phyloP scores from a whole-genome alignment of 495 filamentous ascomycete genomes.

The Hyaloscypha variabilis region DNA sequence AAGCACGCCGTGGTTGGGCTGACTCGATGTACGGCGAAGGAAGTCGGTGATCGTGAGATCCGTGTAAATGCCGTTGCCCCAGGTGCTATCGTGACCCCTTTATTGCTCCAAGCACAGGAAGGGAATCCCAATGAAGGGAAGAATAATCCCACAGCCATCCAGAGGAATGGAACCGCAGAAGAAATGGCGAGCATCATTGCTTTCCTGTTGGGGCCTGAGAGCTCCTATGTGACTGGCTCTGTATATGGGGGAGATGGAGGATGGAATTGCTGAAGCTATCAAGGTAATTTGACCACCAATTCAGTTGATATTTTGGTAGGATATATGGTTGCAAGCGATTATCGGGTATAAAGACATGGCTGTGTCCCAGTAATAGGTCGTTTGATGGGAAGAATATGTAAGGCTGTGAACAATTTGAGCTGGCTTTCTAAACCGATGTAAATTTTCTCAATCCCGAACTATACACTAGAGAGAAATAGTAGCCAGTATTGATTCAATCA shows the following conservation, averaged over 20 bases:
- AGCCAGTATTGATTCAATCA: no score
- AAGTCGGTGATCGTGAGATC: slow-evolving; percentile 53
- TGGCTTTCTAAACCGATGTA: no score
- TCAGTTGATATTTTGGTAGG: no score
- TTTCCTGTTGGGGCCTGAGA: slow-evolving; percentile 53
- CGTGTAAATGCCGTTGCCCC: slow-evolving; percentile 59
- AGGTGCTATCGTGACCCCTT: slow-evolving; percentile 40
- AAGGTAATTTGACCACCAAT: neutral
- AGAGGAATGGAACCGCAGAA: slow-evolving; percentile 51
- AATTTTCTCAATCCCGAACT: no score
- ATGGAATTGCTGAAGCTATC: slow-evolving; percentile 27
- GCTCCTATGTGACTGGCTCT: slow-evolving; percentile 54
- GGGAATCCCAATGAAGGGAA: slow-evolving; percentile 33
- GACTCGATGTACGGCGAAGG: slow-evolving; percentile 56
- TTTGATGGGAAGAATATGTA: no score
- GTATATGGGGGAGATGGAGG: slow-evolving; percentile 52
- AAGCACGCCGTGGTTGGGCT: slow-evolving; percentile 59
- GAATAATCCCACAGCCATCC: slow-evolving; percentile 47
- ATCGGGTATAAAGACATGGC: no score
- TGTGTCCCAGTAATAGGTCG: no score
- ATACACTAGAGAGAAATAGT: no score
- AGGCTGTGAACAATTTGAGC: no score
- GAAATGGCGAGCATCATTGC: slow-evolving; percentile 56
- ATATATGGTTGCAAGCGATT: no score
- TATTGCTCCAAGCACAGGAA: slow-evolving; percentile 25